phyloP scores from a whole-genome alignment of 2,329 filamentous ascomycete species.

The Scytalidium sp. region DNA sequence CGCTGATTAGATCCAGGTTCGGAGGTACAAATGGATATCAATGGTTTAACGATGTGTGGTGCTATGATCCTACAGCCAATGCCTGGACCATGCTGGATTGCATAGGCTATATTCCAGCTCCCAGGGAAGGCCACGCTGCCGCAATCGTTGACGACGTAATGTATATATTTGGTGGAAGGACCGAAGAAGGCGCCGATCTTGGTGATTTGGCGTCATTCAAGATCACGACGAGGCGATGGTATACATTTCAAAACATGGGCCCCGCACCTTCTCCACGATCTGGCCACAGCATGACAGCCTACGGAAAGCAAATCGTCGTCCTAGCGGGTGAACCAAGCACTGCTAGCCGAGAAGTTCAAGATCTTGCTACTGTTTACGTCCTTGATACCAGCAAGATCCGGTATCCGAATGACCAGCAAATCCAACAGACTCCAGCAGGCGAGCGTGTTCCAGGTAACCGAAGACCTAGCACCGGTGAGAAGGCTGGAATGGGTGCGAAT shows the following conservation, averaged over 20 bases:
- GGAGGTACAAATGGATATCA: conserved; percentile 92
- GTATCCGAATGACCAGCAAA: conserved; percentile 74
- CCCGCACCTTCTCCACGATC: conserved; percentile 90
- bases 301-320: conserved; percentile 88
- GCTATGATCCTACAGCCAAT: conserved; percentile 81
- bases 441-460: conserved; percentile 34
- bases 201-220: conserved; percentile 88
- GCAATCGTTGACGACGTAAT: conserved; percentile 95
- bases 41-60: conserved; percentile 99
- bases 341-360: conserved; percentile 73
- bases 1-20: conserved; percentile 56
- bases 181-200: conserved; percentile 86
- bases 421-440: conserved; percentile 32
- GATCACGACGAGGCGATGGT: conserved; percentile 86
- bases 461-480: conserved; percentile 41
- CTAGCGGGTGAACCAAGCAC: conserved; percentile 93
- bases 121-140: conserved; percentile 91
- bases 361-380: conserved; percentile 86
- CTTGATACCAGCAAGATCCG: conserved; percentile 95
- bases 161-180: conserved; percentile 97
- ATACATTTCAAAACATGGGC: conserved; percentile 99
- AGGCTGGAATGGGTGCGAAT: conserved; percentile 17
- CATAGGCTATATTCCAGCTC: conserved; percentile 93
- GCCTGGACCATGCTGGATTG: conserved; percentile 88
- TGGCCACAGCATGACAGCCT: conserved; percentile 95